Percentiles rank a stretch among this genome's conserved stretches.
Conservation (phyloP, 1,139 yeast species). For the Suhomyces chickasaworum region DNA sequence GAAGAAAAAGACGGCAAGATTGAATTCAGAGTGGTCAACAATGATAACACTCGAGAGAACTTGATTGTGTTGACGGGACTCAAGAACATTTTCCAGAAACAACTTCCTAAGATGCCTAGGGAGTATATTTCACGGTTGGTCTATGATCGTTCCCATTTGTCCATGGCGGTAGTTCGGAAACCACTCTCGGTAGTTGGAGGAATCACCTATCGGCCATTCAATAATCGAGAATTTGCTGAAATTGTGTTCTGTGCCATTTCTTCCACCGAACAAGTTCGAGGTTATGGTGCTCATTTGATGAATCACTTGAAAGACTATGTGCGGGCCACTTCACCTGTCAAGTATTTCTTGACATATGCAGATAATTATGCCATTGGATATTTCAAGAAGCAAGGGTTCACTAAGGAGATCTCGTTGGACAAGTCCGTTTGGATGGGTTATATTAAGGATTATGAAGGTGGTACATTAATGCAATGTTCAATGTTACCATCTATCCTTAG, state of each 20-base stretch:
- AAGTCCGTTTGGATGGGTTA: slow-evolving; percentile 96
- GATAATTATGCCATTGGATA: slow-evolving; percentile 99
- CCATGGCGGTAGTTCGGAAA: slow-evolving; percentile 92
- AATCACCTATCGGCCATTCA: slow-evolving; percentile 92
- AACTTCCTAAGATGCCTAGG: slow-evolving; percentile 97
- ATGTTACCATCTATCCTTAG: slow-evolving; percentile 83
- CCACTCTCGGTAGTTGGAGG: slow-evolving; percentile 98
- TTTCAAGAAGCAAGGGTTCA: slow-evolving; percentile 96
- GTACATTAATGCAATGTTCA: slow-evolving; percentile 95
- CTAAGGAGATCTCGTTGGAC: slow-evolving; percentile 87
- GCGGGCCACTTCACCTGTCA: slow-evolving; percentile 81
- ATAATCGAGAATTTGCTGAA: slow-evolving; percentile 89
- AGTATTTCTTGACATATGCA: slow-evolving; percentile 91
- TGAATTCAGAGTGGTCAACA: slow-evolving; percentile 93
- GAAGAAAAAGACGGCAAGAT: slow-evolving; percentile 91
- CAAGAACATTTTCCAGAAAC: slow-evolving; percentile 95
- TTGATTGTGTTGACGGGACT: slow-evolving; percentile 91
- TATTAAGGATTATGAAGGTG: slow-evolving; percentile 98
- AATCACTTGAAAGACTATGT: slow-evolving; percentile 96
- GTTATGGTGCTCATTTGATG: slow-evolving; percentile 98
- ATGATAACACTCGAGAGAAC: slow-evolving; percentile 85
- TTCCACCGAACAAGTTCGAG: slow-evolving; percentile 95
- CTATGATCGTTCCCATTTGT: slow-evolving; percentile 89
- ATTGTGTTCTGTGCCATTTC: slow-evolving; percentile 98
- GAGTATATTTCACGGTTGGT: slow-evolving; percentile 94